Conservation (phyloP, 306 rosid genomes). For the Cajanus cajan region DNA sequence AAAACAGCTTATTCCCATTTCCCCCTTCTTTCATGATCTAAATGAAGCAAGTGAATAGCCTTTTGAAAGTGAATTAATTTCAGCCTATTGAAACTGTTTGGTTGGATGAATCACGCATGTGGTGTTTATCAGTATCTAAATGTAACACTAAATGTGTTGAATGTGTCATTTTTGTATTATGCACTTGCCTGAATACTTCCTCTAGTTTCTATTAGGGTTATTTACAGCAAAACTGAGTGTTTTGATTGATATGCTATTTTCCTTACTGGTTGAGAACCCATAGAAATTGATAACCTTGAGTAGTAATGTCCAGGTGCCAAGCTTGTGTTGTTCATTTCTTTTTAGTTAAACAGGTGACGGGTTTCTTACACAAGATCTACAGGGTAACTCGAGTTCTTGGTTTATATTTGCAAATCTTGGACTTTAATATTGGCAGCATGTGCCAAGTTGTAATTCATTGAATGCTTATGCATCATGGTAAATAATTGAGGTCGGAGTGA, state of each 20-base stretch:
- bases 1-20: background rate
- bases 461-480: background rate
- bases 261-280: background rate
- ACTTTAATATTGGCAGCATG: background rate
- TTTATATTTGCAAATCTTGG: background rate
- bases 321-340: background rate
- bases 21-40: background rate
- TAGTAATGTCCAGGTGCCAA: background rate
- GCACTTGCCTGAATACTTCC: background rate
- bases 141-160: background rate
- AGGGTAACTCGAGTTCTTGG: background rate
- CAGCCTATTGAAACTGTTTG: background rate
- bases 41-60: background rate
- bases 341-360: background rate
- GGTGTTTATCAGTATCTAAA: background rate
- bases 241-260: background rate
- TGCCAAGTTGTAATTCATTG: background rate
- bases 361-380: background rate
- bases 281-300: background rate
- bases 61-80: background rate
- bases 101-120: background rate
- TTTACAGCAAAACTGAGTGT: background rate
- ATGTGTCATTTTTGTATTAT: background rate
- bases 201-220: background rate
- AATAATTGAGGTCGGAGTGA: background rate